Conservation (phyloP, 768 basidiomycete species). For the Rubroboletus pulcherrimus region DNA sequence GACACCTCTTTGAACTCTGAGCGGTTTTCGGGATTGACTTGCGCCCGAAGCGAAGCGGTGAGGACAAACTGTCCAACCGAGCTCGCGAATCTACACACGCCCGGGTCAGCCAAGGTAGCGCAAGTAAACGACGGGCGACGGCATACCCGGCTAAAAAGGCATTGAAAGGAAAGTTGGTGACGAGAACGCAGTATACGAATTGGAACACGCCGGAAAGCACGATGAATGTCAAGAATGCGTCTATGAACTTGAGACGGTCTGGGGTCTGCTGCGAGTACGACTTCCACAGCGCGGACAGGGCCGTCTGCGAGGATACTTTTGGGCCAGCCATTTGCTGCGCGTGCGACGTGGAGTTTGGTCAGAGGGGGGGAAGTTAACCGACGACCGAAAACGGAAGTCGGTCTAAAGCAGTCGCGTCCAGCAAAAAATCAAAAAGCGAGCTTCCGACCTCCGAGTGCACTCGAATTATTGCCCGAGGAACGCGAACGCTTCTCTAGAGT, state of each 20-base stretch:
- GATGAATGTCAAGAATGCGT: constrained; percentile 88
- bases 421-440: neutral
- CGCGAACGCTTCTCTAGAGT: neutral
- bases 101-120: constrained; percentile 1
- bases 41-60: constrained; percentile 85
- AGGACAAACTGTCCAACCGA: constrained; percentile 97
- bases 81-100: constrained; percentile 71
- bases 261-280: constrained; percentile 78
- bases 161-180: constrained; percentile 96
- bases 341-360: constrained; percentile 23
- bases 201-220: constrained; percentile 88
- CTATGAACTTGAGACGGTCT: constrained; percentile 87
- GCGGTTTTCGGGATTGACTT: constrained; percentile 85
- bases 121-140: neutral
- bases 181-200: constrained; percentile 86
- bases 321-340: constrained; percentile 33
- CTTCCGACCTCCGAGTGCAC: neutral
- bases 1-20: constrained; percentile 86
- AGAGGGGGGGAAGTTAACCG: neutral
- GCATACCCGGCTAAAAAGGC: constrained; percentile 94
- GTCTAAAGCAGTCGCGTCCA: neutral
- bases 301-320: constrained; percentile 25
- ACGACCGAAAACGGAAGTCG: constrained; percentile 14
- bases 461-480: neutral
- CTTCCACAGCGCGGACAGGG: constrained; percentile 58